Evolutionary conservation across 1,284 basidiomycete genomes (phyloP).

Genomic region (Fistulinella staudtii): DNA sequence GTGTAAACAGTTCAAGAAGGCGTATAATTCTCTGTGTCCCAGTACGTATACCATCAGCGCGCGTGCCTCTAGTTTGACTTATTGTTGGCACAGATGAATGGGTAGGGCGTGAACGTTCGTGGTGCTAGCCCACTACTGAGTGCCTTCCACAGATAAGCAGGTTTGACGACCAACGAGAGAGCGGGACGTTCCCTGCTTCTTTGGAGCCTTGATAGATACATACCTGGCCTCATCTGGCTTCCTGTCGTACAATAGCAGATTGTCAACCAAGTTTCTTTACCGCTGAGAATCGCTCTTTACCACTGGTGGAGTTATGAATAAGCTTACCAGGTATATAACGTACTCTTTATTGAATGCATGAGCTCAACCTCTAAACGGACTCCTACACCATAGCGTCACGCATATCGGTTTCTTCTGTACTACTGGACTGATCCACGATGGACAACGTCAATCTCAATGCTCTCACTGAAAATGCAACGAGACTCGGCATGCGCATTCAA

Average conservation of each 20-base stretch:
- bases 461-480: conserved; percentile 75
- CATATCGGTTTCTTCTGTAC: neutral
- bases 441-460: conserved; percentile 56
- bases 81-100: conserved; percentile 69
- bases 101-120: conserved; percentile 45
- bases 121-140: conserved; percentile 6
- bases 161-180: conserved; percentile 93
- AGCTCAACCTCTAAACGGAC: no score
- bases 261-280: neutral
- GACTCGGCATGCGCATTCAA: conserved; percentile 73
- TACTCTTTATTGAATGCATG: no score
- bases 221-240: neutral
- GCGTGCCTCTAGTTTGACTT: conserved; percentile 4
- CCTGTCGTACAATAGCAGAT: conserved; percentile 13
- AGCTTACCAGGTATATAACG: no score
- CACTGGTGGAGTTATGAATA: no score
- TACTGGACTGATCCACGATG: conserved; percentile 14
- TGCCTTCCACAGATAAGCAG: conserved; percentile 57
- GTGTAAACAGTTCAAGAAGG: conserved; percentile 98
- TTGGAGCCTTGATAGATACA: conserved; percentile 62
- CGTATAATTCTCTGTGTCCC: conserved; percentile 96
- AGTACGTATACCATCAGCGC: conserved; percentile 59
- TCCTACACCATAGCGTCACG: no score
- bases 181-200: conserved; percentile 87
- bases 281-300: neutral